These are phyloP conservation scores for Paramecium octaurelia DNA, from an alignment of 73 alveolate species.

Conservation along the genomic window DNA sequence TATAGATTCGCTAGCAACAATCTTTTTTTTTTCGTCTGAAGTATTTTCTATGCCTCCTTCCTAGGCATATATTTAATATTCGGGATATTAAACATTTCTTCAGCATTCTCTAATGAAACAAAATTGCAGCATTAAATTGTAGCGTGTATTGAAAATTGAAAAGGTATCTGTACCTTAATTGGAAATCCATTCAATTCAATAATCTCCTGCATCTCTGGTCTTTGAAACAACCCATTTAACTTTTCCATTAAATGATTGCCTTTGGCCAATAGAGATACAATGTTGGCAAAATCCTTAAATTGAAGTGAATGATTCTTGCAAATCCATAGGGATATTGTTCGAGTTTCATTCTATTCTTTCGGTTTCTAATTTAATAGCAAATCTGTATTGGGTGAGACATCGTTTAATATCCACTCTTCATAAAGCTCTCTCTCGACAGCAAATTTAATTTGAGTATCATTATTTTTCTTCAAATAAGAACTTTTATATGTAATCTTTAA, in stretches of 20 bases:
- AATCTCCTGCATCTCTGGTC: conserved; percentile 17
- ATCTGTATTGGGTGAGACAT: conserved; percentile 8
- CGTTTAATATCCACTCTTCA: conserved; percentile 9
- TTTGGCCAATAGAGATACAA: conserved; percentile 1
- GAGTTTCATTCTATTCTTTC: conserved; percentile 1
- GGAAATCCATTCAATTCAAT: conserved; percentile 35
- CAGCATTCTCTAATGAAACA: neutral
- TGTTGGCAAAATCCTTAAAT: conserved; percentile 25
- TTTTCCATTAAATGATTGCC: conserved; percentile 34
- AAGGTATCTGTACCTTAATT: conserved; percentile 14
- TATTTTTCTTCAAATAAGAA: neutral
- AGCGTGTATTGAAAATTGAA: conserved; percentile 43
- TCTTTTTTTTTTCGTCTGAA: conserved; percentile 10
- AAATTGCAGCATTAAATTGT: conserved; percentile 11
- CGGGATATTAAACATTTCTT: neutral
- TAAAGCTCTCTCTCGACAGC: conserved; percentile 30
- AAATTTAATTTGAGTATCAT: conserved; percentile 36
- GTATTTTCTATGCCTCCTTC: conserved; percentile 4
- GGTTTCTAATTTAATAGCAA: neutral
- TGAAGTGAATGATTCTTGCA: conserved; percentile 16
- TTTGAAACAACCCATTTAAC: neutral
- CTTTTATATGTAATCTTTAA: conserved; percentile 35
- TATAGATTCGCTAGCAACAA: conserved; percentile 22
- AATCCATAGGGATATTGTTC: conserved; percentile 30
- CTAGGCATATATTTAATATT: neutral